Conservation (phyloP, 257 asterid genomes). For the Plantago elongata region DNA sequence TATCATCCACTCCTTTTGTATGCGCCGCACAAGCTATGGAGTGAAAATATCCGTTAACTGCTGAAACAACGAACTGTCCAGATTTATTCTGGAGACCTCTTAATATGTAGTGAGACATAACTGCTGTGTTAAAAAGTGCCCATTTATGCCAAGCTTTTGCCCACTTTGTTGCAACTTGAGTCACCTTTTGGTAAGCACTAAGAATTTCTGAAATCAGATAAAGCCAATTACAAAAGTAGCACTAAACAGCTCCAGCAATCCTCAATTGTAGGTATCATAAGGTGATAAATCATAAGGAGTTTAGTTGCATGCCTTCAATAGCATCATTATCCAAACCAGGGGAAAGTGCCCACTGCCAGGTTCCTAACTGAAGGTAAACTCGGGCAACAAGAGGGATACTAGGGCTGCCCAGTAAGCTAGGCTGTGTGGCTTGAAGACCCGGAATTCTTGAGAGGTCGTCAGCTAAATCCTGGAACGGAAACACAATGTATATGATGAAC, state of each 20-base stretch:
- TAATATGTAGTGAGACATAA: slow-evolving; percentile 90
- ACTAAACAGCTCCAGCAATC: slow-evolving; percentile 16
- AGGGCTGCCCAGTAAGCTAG: slow-evolving; percentile 51
- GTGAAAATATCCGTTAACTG: slow-evolving; percentile 95
- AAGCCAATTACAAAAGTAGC: slow-evolving; percentile 21
- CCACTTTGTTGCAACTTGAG: slow-evolving; percentile 84
- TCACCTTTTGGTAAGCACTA: slow-evolving; percentile 74
- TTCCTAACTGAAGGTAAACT: slow-evolving; percentile 75
- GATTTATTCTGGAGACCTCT: slow-evolving; percentile 67
- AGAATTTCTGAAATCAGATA: slow-evolving; percentile 66
- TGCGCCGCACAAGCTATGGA: slow-evolving; percentile 98
- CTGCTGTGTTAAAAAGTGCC: slow-evolving; percentile 98
- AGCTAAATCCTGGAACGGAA: slow-evolving; percentile 69
- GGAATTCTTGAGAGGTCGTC: slow-evolving; percentile 72
- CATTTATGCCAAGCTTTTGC: slow-evolving; percentile 98
- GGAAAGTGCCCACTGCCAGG: slow-evolving; percentile 94
- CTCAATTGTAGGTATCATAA: slow-evolving; percentile 16
- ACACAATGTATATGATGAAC: slow-evolving; percentile 9
- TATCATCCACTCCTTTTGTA: slow-evolving; percentile 97
- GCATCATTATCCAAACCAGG: slow-evolving; percentile 91
- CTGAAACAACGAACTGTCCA: slow-evolving; percentile 86
- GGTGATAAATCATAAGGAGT: not conserved
- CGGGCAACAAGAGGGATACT: slow-evolving; percentile 81
- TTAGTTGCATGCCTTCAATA: slow-evolving; percentile 59
- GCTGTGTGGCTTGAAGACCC: slow-evolving; percentile 49